Base-by-base conservation (phyloP, 2,329 filamentous ascomycete genomes). In the Fusarium pseudonygamai region DNA sequence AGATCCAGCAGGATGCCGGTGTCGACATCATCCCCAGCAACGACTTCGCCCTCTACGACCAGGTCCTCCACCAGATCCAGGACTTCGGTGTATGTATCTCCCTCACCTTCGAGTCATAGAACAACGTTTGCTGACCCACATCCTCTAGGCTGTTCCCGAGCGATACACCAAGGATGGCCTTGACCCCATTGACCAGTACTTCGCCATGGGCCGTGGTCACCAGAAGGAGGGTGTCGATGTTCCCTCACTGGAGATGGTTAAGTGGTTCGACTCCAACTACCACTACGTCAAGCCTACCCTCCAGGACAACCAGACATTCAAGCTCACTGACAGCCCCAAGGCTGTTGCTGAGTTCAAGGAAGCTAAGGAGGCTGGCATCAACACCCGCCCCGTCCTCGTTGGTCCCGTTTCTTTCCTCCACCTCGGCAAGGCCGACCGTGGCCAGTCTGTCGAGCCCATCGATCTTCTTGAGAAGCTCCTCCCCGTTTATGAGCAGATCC, bases 261-360 rank as follows among this genome's bases (percentile, higher is more conserved):
- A 99, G 90, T 99, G 96, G 96, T 99, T 99, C 84, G 96, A 99
- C 90, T 97, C 95, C 77, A 99, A 99, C 93, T 99, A 99, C 92
- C 96, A 98, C 91, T 99, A 99, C 86, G 96, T 98, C 87, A 98
- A 98, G 92, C 96, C 96, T 75, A 98, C 96, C 73, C 91, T 99
- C 78, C 95, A 98, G 87, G 92, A 98, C 87, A 93, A 93, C 90
- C 96, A 99, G 91, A 92, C 90, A 82, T 99, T 99, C 92, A 95
- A 93, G 87, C 94, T 99, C 73, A 86, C 89, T 72, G 86, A 90
- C 78, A 92, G 92, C 85, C 95, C 96, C 84, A 99, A 99, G 93
- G 95, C 96, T 79, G 93, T 99, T 77, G 88, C 84, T 79, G 94
- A 99, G 85, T 99, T 96, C 91, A 89, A 93, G 79, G 96, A 99